A percentile compares a stretch with the other conserved stretches of the same genome.
phyloP scores from a whole-genome alignment of 2,329 filamentous ascomycete genomes.

The Bimuria novae-zelandiae region DNA sequence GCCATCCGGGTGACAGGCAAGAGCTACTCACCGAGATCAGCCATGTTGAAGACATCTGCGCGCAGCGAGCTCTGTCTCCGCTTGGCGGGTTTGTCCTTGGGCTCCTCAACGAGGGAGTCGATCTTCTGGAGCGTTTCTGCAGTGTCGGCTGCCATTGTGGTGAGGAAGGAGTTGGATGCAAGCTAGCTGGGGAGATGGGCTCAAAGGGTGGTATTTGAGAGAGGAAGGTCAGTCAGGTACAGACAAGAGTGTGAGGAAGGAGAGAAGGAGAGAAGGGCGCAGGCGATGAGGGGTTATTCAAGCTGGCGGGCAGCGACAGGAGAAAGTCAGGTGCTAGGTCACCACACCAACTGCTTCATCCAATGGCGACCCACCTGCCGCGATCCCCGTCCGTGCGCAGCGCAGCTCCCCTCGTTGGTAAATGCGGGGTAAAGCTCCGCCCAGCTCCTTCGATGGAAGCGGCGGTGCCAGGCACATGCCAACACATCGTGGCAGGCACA shows the following conservation, averaged over 20 bases:
- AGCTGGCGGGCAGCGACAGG: constrained; percentile 28
- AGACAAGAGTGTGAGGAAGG: constrained; percentile 28
- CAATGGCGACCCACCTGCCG: constrained; percentile 21
- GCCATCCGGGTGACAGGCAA: constrained; percentile 11
- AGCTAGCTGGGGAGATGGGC: constrained; percentile 6
- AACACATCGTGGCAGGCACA: neutral
- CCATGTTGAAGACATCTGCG: constrained; percentile 78
- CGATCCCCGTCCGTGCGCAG: constrained; percentile 14
- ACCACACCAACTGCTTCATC: constrained; percentile 30
- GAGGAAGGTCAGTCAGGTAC: constrained; percentile 21
- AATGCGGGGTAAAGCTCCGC: constrained; percentile 34
- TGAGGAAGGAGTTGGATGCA: constrained; percentile 14
- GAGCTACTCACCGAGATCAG: constrained; percentile 73
- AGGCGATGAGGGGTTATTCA: constrained; percentile 42
- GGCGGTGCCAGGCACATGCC: neutral
- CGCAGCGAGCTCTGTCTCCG: constrained; percentile 74
- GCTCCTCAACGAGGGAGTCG: constrained; percentile 85
- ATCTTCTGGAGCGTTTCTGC: constrained; percentile 74
- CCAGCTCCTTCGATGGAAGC: constrained; percentile 17
- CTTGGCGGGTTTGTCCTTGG: constrained; percentile 65
- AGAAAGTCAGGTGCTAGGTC: constrained; percentile 42
- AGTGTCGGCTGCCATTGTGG: constrained; percentile 59
- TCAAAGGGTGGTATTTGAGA: constrained; percentile 8
- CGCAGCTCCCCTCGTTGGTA: constrained; percentile 15
- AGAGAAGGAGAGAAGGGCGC: constrained; percentile 28